phyloP scores from a whole-genome alignment of 106 monocot genomes.

The Acanthochlamys bracteata region DNA sequence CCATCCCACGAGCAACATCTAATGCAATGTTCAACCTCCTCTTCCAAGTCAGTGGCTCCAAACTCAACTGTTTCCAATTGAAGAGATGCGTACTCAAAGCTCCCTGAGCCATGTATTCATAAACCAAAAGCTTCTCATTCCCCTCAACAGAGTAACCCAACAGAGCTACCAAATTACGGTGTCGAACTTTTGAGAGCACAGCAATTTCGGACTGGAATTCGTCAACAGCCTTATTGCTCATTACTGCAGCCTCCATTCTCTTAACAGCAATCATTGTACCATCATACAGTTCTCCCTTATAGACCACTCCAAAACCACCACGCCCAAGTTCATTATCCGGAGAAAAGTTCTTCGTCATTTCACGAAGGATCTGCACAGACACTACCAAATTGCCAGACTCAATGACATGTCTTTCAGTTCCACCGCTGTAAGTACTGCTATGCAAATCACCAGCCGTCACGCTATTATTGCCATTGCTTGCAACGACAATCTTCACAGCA shows the following conservation, averaged over 20 bases:
- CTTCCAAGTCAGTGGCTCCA: conserved; percentile 64
- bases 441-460: conserved; percentile 14
- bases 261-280: conserved; percentile 67
- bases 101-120: conserved; percentile 71
- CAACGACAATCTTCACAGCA: conserved; percentile 32
- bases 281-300: conserved; percentile 59
- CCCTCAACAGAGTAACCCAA: conserved; percentile 54
- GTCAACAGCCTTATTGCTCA: conserved; percentile 43
- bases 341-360: conserved; percentile 40
- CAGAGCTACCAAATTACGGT: conserved; percentile 57
- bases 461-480: conserved; percentile 18
- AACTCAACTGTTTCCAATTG: conserved; percentile 23
- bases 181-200: conserved; percentile 60
- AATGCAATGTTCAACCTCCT: conserved; percentile 59
- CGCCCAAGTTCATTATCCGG: conserved; percentile 53
- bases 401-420: conserved; percentile 24
- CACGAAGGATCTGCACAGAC: conserved; percentile 42
- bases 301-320: conserved; percentile 71
- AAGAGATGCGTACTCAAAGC: conserved; percentile 65
- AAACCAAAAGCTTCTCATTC: conserved; percentile 52
- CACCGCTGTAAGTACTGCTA: conserved; percentile 8
- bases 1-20: conserved; percentile 67
- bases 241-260: conserved; percentile 43
- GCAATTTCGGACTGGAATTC: conserved; percentile 70
- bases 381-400: conserved; percentile 36